Conservation (phyloP, 83 land plant species). For the Thuja plicata region DNA sequence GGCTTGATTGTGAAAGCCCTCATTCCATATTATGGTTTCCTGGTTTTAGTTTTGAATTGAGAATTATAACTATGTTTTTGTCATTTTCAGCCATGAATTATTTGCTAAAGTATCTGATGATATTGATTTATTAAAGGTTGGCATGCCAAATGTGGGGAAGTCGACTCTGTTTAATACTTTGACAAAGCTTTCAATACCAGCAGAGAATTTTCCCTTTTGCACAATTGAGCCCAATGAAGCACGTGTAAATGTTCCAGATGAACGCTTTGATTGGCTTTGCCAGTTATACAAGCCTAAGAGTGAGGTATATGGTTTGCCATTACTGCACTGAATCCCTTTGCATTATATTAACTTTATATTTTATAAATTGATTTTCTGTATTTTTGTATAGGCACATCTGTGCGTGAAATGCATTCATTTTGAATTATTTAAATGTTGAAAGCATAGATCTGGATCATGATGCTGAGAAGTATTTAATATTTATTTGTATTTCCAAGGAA, state of each 20-base stretch:
- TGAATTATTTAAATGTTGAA: neutral
- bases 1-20: no score
- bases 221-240: constrained; percentile 99
- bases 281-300: constrained; percentile 93
- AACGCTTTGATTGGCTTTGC: constrained; percentile 97
- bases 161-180: constrained; percentile 98
- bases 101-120: neutral
- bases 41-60: no score
- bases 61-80: no score
- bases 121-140: constrained; percentile 62
- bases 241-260: constrained; percentile 91
- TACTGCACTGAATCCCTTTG: neutral
- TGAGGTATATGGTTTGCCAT: constrained; percentile 53
- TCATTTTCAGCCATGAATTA: neutral
- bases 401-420: neutral
- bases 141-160: constrained; percentile 99
- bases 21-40: no score
- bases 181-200: constrained; percentile 95
- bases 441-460: no score
- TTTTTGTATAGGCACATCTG: no score
- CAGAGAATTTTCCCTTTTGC: constrained; percentile 97
- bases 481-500: neutral
- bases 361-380: no score
- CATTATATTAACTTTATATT: neutral
- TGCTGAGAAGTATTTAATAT: no score